Conservation (phyloP, 2,329 filamentous ascomycete genomes). For the Ophiobolus disseminans region DNA sequence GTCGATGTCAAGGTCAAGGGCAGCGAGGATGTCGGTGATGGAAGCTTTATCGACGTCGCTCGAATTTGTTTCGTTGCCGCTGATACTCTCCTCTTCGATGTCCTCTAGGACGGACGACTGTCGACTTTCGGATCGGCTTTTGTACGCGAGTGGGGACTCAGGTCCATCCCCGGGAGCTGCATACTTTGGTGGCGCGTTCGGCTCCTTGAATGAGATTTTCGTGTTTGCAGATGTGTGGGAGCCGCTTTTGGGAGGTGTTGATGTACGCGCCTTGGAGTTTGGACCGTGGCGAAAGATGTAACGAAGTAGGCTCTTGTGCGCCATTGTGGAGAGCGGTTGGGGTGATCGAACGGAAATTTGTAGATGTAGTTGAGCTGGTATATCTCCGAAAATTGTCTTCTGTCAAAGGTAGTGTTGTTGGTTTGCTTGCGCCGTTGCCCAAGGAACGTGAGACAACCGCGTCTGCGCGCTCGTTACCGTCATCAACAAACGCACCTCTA, state of each 20-base stretch:
- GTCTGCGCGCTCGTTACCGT: background rate
- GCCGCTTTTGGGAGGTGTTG: background rate
- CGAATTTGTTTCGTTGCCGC: background rate
- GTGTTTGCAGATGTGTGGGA: too few species aligned
- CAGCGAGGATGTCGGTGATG: background rate
- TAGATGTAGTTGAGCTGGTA: too few species aligned
- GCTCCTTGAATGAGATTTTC: background rate
- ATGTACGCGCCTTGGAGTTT: background rate
- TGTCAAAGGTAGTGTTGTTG: too few species aligned
- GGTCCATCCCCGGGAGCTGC: background rate
- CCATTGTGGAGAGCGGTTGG: conserved; percentile 4
- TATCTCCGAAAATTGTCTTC: too few species aligned
- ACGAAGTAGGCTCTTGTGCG: conserved; percentile 15
- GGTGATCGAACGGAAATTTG: too few species aligned
- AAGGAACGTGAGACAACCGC: background rate
- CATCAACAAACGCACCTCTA: too few species aligned
- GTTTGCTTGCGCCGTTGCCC: too few species aligned
- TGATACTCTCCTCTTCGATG: conserved; percentile 4
- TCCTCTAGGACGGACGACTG: conserved; percentile 4
- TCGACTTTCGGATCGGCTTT: background rate
- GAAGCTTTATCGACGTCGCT: background rate
- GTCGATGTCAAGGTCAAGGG: conserved; percentile 4
- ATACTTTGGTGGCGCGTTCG: background rate
- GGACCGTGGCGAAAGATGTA: conserved; percentile 23
- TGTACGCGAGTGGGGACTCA: background rate